Evolutionary conservation across 192 early-diverging fungal species (phyloP), one percentile per base, ranked within the genome.

Genomic region (Coemansia sp.): DNA sequence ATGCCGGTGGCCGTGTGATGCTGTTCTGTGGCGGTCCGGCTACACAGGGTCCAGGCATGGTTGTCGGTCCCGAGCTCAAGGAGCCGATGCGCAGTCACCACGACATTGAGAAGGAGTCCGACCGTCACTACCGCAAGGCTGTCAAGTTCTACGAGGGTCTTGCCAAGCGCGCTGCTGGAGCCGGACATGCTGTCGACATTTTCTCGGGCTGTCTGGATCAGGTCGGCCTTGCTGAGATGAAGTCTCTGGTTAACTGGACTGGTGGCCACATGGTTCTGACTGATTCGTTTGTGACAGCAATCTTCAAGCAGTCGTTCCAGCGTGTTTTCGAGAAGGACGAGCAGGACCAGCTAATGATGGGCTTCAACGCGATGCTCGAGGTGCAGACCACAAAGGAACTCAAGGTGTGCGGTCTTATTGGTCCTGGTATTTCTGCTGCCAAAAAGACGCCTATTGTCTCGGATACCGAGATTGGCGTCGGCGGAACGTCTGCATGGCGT

Each of bases 171-270:
- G 82, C 89, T 14, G 83, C 96, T 12, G 84, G 87, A 33, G 90
- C 93, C 34, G 92, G 95, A 2, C 90, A 96, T 56, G 86, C 91
- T 10, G 83, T 99, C 34, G 96, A 99, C 79, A 91, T 99, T 24
- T 99, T 98, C 82, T 92, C 89, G 18, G 96, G 95, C n/a, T 98
- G 93, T 57, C 76, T 96, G 67, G 95, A 99, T 72, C 96, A 99
- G 67, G 86, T 99, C 59, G 96, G 96, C 17, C 71, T 98, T 59
- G 86, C 94, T 56, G 96, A 99, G 67, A 98, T 99, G 94, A 95
- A 93, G 80, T 82, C 80, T 7, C 82, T 99, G 66, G 85, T 86
- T 15, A 96, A 90, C 72, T 72, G 66, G 50, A 98, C 94, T 4
- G 94, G 92, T 62, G 96, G 96, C 33, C 83, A 77, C 64, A 96